Percentiles rank a stretch among this genome's conserved stretches.
phyloP scores from a whole-genome alignment of 169 alveolate genomes.

The Cryptosporidium baileyi region DNA sequence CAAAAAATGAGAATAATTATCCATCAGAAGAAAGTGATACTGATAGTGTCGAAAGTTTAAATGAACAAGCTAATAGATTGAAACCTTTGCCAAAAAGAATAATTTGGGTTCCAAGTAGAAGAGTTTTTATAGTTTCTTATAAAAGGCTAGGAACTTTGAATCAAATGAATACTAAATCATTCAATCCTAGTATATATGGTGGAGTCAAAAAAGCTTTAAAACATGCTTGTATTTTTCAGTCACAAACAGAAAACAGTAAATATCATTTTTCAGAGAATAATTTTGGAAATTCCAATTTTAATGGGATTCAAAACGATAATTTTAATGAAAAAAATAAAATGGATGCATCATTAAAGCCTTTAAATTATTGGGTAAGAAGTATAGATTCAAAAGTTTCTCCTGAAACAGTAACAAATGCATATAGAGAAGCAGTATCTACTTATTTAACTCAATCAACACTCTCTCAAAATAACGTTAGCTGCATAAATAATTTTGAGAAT shows the following conservation, averaged over 20 bases:
- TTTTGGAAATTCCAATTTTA: too few relatives aligned
- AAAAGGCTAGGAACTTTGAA: slow-evolving; percentile 34
- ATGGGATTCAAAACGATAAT: not conserved
- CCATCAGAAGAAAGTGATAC: slow-evolving; percentile 44
- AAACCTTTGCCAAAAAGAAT: slow-evolving; percentile 64
- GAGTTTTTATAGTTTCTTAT: slow-evolving; percentile 64
- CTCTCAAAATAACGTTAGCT: not conserved
- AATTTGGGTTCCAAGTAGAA: slow-evolving; percentile 68
- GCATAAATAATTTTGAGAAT: not conserved
- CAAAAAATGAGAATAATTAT: not conserved
- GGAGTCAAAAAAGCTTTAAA: slow-evolving; percentile 65
- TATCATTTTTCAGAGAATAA: not conserved
- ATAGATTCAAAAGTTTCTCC: slow-evolving; percentile 54
- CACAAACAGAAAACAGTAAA: slow-evolving; percentile 54
- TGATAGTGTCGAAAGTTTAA: slow-evolving; percentile 43
- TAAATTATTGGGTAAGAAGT: slow-evolving; percentile 58
- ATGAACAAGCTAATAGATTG: slow-evolving; percentile 54
- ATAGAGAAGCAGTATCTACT: slow-evolving; percentile 69
- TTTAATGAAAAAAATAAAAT: not conserved
- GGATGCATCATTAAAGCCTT: slow-evolving; percentile 23
- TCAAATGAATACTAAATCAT: slow-evolving; percentile 65
- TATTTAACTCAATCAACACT: slow-evolving; percentile 22
- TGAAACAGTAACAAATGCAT: slow-evolving; percentile 51
- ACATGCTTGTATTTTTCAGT: slow-evolving; percentile 67
- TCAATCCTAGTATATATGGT: slow-evolving; percentile 63